Evolutionary conservation across 2,329 filamentous ascomycete species (phyloP).

Genomic region (Alternaria conjuncta): DNA sequence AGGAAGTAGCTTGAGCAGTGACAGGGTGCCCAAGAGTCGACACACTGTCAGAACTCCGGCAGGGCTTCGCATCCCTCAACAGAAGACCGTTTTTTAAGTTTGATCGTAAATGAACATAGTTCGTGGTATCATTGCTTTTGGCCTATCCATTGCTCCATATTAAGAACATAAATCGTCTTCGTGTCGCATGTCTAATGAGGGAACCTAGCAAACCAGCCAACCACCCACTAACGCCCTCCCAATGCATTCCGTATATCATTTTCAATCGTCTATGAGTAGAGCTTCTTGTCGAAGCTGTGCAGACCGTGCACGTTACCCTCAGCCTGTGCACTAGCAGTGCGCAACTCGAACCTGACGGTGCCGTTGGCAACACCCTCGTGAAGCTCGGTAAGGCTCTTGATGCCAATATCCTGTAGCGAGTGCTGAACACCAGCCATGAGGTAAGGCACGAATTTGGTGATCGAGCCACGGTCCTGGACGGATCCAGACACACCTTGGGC

Average conservation of each 20-base stretch:
- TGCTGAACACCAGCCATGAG: constrained; percentile 95
- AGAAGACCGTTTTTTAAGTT: not conserved
- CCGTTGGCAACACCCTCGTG: constrained; percentile 77
- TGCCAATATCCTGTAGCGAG: constrained; percentile 93
- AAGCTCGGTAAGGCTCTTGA: constrained; percentile 78
- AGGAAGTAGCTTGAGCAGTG: constrained; percentile 10
- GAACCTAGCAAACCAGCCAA: constrained; percentile 11
- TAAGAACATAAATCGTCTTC: constrained; percentile 35
- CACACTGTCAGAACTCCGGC: not conserved
- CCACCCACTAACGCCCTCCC: constrained; percentile 34
- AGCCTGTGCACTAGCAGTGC: constrained; percentile 91
- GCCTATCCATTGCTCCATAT: constrained; percentile 30
- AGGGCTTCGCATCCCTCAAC: constrained; percentile 2
- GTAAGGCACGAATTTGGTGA: constrained; percentile 96
- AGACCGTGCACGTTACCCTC: constrained; percentile 96
- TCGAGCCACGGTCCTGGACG: constrained; percentile 80
- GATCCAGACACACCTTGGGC: constrained; percentile 94
- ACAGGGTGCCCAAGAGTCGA: not conserved
- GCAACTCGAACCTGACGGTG: constrained; percentile 86
- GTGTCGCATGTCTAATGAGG: constrained; percentile 21
- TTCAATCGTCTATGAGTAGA: constrained; percentile 73
- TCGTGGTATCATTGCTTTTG: constrained; percentile 49
- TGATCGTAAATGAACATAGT: constrained; percentile 16
- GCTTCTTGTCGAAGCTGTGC: constrained; percentile 99
- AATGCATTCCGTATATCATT: constrained; percentile 31